phyloP scores from a whole-genome alignment of 2,329 filamentous ascomycete genomes.

The Aspergillus niger region DNA sequence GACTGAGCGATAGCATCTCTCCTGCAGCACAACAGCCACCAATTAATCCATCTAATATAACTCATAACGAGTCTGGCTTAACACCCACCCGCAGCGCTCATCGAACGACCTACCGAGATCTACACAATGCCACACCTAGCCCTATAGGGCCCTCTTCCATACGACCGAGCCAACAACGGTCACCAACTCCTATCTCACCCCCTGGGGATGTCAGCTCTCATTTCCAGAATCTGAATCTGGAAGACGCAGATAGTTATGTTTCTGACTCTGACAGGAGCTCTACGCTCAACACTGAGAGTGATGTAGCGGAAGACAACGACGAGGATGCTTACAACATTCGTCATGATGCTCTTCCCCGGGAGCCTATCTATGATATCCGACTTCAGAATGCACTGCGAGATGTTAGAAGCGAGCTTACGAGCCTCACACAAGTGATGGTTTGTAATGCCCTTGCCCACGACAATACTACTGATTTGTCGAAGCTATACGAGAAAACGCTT shows the following conservation, averaged over 20 bases:
- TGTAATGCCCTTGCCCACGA: constrained; percentile 3
- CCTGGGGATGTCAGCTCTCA: too few species aligned
- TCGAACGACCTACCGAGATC: constrained; percentile 13
- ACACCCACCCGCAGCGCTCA: background rate
- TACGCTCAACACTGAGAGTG: background rate
- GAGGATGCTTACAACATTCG: constrained; percentile 14
- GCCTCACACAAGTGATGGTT: constrained; percentile 8
- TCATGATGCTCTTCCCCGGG: constrained; percentile 14
- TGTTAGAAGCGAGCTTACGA: constrained; percentile 9
- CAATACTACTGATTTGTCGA: constrained; percentile 2
- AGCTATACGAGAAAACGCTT: constrained; percentile 8
- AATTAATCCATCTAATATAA: too few species aligned
- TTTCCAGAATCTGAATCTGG: too few species aligned
- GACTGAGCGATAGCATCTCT: background rate
- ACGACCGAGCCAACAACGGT: background rate
- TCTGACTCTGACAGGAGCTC: too few species aligned
- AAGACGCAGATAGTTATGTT: too few species aligned
- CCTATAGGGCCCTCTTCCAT: background rate
- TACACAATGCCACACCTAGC: constrained; percentile 14
- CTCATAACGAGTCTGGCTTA: background rate
- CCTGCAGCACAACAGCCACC: background rate
- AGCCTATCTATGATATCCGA: constrained; percentile 20
- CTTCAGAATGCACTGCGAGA: constrained; percentile 17
- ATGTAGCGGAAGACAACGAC: background rate
- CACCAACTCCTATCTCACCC: background rate